Evolutionary conservation across 2,329 filamentous ascomycete species (phyloP).

Genomic region (Diaporthe aspalathi): DNA sequence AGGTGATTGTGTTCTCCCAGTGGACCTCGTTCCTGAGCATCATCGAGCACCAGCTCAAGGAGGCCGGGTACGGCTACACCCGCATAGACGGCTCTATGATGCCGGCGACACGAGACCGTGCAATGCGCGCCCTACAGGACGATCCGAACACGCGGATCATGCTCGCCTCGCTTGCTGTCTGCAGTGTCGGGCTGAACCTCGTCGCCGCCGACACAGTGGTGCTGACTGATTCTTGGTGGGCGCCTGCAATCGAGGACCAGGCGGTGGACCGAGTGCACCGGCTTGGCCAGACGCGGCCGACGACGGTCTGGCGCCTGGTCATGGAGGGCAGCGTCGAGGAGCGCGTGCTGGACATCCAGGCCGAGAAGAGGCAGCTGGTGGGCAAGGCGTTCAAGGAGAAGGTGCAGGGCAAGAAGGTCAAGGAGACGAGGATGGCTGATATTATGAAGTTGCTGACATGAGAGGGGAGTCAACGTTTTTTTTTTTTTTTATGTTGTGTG

Average conservation of each 20-base stretch:
- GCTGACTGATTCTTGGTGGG: constrained; percentile 88
- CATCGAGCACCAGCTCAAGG: constrained; percentile 74
- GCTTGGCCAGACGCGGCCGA: constrained; percentile 82
- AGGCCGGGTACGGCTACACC: constrained; percentile 70
- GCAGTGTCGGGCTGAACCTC: constrained; percentile 87
- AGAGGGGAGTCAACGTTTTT: background rate
- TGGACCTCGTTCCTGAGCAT: constrained; percentile 82
- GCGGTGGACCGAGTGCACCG: constrained; percentile 90
- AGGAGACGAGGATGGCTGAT: constrained; percentile 68
- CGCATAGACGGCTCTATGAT: constrained; percentile 87
- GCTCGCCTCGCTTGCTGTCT: constrained; percentile 84
- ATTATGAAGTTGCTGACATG: constrained; percentile 59
- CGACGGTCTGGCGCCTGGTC: constrained; percentile 83
- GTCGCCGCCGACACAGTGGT: constrained; percentile 89
- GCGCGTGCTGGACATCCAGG: constrained; percentile 80
- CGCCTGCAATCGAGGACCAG: constrained; percentile 91
- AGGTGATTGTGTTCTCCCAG: constrained; percentile 80
- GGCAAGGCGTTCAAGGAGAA: constrained; percentile 84
- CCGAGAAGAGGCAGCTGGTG: constrained; percentile 82
- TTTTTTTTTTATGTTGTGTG: background rate
- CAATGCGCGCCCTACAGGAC: constrained; percentile 74
- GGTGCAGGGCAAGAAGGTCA: constrained; percentile 63
- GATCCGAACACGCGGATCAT: constrained; percentile 78
- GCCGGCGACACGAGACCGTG: constrained; percentile 75
- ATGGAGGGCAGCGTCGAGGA: constrained; percentile 87